Base-by-base conservation (phyloP, 352 stramenopile species). In the Globisporangium spiculum region DNA sequence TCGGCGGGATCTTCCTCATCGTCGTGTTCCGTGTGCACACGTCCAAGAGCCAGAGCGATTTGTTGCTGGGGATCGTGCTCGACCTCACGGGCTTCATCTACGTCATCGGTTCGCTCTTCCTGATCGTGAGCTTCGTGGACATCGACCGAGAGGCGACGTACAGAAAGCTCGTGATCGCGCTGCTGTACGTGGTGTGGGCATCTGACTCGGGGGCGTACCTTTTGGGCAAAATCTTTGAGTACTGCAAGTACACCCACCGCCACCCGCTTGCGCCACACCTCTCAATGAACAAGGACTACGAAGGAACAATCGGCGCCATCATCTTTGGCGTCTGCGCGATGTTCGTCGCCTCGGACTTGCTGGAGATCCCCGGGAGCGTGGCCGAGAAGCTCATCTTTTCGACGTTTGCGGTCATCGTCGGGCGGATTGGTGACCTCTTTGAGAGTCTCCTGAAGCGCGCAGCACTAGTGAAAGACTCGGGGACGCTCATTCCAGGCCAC, bases 251-350 rank as follows among this genome's bases (percentile, higher is more conserved):
- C 53, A 80, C 79, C n/a, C 74, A 79, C n/a, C 87, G 98, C 27
- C 91, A 95, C 59, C 81, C 83, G 7, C 83, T 96, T 7, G 95
- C 94, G 10, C 83, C 91, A 0, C 91, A 94, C 55, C 72, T 97
- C 34, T 98, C 90, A 46, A 96, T 96, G 41, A 98, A 98, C 80
- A 99, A 99, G 72, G 97, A 97, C 55, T 91, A 98, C 24, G 96
- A 99, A 82, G 96, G 96, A 60, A 92, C 97, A 24, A 66, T 98
- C 30, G 94, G 89, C 9, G 96, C 94, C 18, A 80, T 89, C 26
- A 27, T 95, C 0, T 89, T 90, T 16, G 92, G 88, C 20, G 58
- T 98, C 24, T 89, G 88, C 16, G 89, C 96, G 4, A 97, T 96
- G 80, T 80, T 96, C 44, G 80, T 98, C 60, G 84, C 75, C 24